Conservation (phyloP, 306 rosid genomes). For the Dicorynia guianensis region DNA sequence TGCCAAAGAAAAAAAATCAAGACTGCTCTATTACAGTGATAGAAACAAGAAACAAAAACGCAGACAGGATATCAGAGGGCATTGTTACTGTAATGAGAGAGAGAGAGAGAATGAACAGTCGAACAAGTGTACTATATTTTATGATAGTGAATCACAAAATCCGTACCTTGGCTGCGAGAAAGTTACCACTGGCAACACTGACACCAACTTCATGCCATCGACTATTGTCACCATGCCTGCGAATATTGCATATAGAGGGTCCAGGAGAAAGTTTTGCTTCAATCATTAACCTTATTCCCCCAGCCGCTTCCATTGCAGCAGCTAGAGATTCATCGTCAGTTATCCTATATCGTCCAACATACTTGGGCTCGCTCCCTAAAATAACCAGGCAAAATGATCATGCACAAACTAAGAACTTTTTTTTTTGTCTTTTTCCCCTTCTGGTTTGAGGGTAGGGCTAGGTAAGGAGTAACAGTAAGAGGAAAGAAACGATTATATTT, state of each 20-base stretch:
- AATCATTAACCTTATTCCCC: constrained; percentile 79
- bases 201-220: constrained; percentile 96
- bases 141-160: constrained; percentile 24
- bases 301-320: constrained; percentile 97
- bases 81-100: neutral
- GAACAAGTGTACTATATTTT: neutral
- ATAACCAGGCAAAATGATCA: constrained; percentile 37
- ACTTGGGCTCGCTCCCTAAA: constrained; percentile 78
- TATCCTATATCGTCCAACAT: constrained; percentile 83
- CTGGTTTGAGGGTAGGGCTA: neutral
- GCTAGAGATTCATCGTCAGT: constrained; percentile 77
- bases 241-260: constrained; percentile 90
- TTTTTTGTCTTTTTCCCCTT: neutral
- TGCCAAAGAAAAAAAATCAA: constrained; percentile 51
- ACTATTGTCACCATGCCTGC: constrained; percentile 91
- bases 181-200: constrained; percentile 96
- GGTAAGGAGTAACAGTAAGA: constrained; percentile 1
- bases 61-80: constrained; percentile 37
- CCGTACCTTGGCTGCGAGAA: constrained; percentile 94
- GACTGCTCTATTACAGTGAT: constrained; percentile 24
- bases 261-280: constrained; percentile 99
- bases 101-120: neutral
- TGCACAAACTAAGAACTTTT: constrained; percentile 7
- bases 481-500: neutral
- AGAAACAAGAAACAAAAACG: constrained; percentile 25